Conservation (phyloP, 805 yeast species). For the Diddensiella caesifluorescens region DNA sequence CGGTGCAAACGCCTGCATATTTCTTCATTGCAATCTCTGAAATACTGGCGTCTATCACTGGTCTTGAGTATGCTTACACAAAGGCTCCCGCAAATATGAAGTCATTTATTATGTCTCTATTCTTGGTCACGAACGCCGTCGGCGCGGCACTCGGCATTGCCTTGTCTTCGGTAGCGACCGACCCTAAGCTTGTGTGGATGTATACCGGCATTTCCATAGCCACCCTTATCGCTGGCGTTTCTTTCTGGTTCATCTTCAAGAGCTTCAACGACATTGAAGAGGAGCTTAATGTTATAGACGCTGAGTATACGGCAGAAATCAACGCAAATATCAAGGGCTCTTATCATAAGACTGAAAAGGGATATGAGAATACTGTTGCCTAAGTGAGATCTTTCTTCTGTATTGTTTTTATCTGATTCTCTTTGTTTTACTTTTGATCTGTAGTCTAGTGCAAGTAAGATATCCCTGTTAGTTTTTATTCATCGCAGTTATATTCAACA, state of each 20-base stretch:
- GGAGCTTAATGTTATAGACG: conserved; percentile 49
- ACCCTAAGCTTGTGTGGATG: conserved; percentile 69
- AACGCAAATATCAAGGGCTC: conserved; percentile 22
- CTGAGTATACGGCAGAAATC: conserved; percentile 27
- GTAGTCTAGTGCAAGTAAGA: too few relatives aligned
- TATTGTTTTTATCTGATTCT: conserved; percentile 1
- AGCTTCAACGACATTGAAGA: conserved; percentile 54
- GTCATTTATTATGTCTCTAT: conserved; percentile 55
- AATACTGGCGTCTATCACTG: conserved; percentile 74
- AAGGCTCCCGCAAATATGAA: conserved; percentile 71
- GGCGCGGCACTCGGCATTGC: conserved; percentile 77
- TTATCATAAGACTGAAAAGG: conserved; percentile 3
- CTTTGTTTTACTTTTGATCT: too few relatives aligned
- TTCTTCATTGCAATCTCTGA: conserved; percentile 69
- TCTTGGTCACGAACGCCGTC: conserved; percentile 66
- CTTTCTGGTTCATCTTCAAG: conserved; percentile 57
- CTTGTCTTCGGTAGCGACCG: conserved; percentile 55
- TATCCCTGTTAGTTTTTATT: too few relatives aligned
- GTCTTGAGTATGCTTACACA: conserved; percentile 78
- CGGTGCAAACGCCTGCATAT: conserved; percentile 69
- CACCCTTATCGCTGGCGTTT: conserved; percentile 51
- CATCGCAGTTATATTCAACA: too few relatives aligned
- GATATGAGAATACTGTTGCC: not conserved
- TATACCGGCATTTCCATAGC: conserved; percentile 59
- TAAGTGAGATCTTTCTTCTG: not conserved